Evolutionary conservation across 345 rosid genomes (phyloP).

Genomic region (Eucalyptus pumila): DNA sequence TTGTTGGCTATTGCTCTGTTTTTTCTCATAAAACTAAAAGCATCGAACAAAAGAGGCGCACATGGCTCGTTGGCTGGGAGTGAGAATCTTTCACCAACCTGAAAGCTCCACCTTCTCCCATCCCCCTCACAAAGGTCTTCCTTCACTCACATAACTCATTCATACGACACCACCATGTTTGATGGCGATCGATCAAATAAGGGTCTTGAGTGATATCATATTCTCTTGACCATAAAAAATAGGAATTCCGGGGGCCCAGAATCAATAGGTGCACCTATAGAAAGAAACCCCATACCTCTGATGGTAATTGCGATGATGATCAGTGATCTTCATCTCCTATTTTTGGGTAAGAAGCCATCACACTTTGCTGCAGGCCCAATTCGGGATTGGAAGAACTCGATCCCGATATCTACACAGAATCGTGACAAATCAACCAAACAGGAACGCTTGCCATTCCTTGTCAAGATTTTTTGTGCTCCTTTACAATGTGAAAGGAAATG

Average conservation of each 20-base stretch:
- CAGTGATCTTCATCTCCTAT: background rate
- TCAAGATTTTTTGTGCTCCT: background rate
- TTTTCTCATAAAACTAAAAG: background rate
- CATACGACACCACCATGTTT: background rate
- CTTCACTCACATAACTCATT: background rate
- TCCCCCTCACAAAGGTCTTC: background rate
- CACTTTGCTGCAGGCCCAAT: background rate
- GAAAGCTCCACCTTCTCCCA: slow-evolving; percentile 4
- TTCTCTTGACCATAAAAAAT: background rate
- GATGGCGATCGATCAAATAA: background rate
- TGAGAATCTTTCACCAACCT: slow-evolving; percentile 15
- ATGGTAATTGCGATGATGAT: background rate
- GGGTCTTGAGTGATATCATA: background rate
- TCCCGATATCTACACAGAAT: background rate
- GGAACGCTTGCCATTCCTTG: background rate
- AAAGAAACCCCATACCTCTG: slow-evolving; percentile 32
- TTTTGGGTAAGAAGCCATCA: background rate
- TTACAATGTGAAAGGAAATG: background rate
- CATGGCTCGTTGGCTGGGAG: slow-evolving; percentile 1
- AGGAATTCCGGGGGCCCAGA: background rate
- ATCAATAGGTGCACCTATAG: background rate
- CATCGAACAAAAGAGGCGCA: slow-evolving; percentile 1
- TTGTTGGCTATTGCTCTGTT: slow-evolving; percentile 2
- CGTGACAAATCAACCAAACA: background rate
- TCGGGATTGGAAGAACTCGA: background rate